Percentiles rank a stretch among this genome's conserved stretches.
These are phyloP conservation scores for Amaranthus tricolor DNA, from an alignment of 179 eudicot genomes.

Conservation along the genomic window DNA sequence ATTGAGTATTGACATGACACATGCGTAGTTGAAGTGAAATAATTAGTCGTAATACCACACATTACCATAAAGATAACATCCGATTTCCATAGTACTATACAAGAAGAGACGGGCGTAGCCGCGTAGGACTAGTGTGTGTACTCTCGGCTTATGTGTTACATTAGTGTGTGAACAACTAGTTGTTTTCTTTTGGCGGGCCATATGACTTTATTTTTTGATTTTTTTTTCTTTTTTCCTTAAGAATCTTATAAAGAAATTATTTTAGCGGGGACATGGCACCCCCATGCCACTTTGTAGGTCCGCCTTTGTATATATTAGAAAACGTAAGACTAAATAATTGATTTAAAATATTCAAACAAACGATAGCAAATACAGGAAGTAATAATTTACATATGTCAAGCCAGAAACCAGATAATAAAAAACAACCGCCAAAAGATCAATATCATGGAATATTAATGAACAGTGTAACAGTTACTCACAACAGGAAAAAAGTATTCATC, in stretches of 20 bases:
- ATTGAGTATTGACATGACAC: background rate
- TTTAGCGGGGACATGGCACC: too few relatives aligned
- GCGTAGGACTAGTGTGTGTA: too few relatives aligned
- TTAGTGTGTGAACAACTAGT: too few relatives aligned
- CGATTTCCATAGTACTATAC: background rate
- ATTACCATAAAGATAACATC: background rate
- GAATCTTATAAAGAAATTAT: too few relatives aligned
- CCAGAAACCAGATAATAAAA: background rate
- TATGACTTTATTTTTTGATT: too few relatives aligned
- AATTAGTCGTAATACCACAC: background rate
- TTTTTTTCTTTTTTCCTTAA: too few relatives aligned
- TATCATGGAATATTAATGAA: background rate
- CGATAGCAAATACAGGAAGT: background rate
- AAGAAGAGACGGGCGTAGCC: background rate
- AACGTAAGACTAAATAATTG: background rate
- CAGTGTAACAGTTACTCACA: slow-evolving; percentile 30
- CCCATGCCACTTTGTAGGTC: too few relatives aligned
- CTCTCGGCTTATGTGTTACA: too few relatives aligned
- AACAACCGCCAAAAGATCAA: background rate
- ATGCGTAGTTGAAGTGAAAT: background rate
- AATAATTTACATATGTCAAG: background rate
- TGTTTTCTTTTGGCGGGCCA: too few relatives aligned
- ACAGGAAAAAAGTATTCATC: slow-evolving; percentile 40
- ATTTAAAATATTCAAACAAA: background rate
- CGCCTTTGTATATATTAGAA: background rate